A percentile compares a stretch with the other conserved stretches of the same genome.
phyloP scores from a whole-genome alignment of 2,329 filamentous ascomycete genomes.

The Cylindrodendrum hubeiense region DNA sequence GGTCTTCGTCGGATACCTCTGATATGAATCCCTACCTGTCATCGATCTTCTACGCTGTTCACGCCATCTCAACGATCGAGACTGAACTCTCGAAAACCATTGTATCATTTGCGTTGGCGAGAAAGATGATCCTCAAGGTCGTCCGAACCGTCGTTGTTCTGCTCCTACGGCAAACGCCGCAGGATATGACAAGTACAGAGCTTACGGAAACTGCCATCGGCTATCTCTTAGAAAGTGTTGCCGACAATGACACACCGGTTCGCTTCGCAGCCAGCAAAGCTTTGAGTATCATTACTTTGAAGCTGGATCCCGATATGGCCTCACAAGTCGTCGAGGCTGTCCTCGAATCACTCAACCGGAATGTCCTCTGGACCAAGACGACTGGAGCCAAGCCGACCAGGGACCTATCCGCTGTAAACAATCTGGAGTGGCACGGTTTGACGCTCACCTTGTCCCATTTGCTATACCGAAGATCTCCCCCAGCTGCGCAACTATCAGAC shows the following conservation, averaged over 20 bases:
- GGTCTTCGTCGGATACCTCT: conserved; percentile 77
- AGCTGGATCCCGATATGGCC: conserved; percentile 83
- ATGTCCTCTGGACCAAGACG: conserved; percentile 66
- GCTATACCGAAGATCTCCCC: conserved; percentile 86
- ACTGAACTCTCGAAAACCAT: conserved; percentile 65
- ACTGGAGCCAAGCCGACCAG: conserved; percentile 54
- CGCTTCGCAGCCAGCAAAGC: conserved; percentile 93
- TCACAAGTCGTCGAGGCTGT: conserved; percentile 89
- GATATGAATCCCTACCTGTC: conserved; percentile 78
- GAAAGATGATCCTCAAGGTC: conserved; percentile 89
- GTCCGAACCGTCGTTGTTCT: conserved; percentile 80
- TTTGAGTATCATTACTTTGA: conserved; percentile 86
- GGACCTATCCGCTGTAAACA: conserved; percentile 81
- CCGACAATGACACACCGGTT: conserved; percentile 92
- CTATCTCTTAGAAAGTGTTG: conserved; percentile 80
- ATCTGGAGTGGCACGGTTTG: conserved; percentile 91
- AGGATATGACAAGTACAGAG: conserved; percentile 58
- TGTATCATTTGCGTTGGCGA: conserved; percentile 79
- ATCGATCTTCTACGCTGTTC: conserved; percentile 74
- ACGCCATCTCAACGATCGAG: conserved; percentile 67
- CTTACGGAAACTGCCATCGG: conserved; percentile 86
- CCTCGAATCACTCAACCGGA: conserved; percentile 74
- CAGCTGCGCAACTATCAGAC: conserved; percentile 75
- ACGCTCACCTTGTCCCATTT: conserved; percentile 89
- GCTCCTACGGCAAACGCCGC: conserved; percentile 65